These are phyloP conservation scores for Diplodia intermedia DNA, from an alignment of 2,329 filamentous ascomycete species.

Conservation along the genomic window DNA sequence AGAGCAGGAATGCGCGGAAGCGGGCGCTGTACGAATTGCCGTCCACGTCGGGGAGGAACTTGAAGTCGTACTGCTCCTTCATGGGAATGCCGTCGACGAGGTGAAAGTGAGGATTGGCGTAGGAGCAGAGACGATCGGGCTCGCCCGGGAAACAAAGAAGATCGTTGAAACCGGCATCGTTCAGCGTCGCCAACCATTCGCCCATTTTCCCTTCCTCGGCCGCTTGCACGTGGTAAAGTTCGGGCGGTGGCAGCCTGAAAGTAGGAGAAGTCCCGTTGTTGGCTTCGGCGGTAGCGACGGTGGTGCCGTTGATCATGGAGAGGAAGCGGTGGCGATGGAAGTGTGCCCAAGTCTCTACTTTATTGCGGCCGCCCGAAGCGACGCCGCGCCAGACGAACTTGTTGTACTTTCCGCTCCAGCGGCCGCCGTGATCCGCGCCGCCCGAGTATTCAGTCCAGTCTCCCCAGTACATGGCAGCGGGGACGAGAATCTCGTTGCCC, in stretches of 20 bases:
- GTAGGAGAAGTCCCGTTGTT: constrained; percentile 38
- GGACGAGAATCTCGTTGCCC: constrained; percentile 61
- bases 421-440: constrained; percentile 50
- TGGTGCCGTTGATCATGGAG: constrained; percentile 42
- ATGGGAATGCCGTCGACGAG: constrained; percentile 45
- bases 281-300: constrained; percentile 34
- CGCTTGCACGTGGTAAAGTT: constrained; percentile 49
- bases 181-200: constrained; percentile 50
- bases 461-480: constrained; percentile 59
- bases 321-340: constrained; percentile 80
- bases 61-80: constrained; percentile 59
- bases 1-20: constrained; percentile 65
- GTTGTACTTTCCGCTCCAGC: constrained; percentile 52
- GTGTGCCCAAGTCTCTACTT: constrained; percentile 68
- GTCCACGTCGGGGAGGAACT: constrained; percentile 78
- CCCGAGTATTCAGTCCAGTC: constrained; percentile 53
- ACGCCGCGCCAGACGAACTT: constrained; percentile 56
- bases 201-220: constrained; percentile 43
- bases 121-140: constrained; percentile 52
- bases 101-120: constrained; percentile 53
- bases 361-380: constrained; percentile 53
- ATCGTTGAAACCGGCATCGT: constrained; percentile 53
- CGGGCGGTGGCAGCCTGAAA: constrained; percentile 46
- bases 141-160: constrained; percentile 53
- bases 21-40: constrained; percentile 61